Evolutionary conservation across 805 yeast species (phyloP).

Genomic region (Suhomyces prunicola): DNA sequence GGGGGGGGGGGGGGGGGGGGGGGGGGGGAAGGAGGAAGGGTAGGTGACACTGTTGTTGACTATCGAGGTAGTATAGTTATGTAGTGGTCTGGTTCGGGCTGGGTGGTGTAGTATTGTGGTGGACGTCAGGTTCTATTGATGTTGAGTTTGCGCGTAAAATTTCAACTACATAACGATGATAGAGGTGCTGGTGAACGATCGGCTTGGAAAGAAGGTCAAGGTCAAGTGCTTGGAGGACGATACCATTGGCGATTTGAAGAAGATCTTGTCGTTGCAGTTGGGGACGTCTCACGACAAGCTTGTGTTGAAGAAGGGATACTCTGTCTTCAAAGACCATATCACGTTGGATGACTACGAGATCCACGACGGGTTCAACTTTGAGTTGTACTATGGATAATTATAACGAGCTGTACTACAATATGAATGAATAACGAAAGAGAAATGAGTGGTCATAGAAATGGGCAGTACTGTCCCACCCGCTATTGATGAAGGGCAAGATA

Average conservation of each 20-base stretch:
- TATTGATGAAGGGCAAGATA: no score
- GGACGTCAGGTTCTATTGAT: no score
- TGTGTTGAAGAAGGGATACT: conserved; percentile 81
- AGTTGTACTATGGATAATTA: conserved; percentile 71
- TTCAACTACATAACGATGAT: conserved; percentile 24
- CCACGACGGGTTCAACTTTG: conserved; percentile 84
- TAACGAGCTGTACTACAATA: no score
- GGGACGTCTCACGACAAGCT: conserved; percentile 68
- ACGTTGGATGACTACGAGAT: conserved; percentile 92
- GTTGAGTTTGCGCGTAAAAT: background rate
- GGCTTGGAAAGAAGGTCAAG: conserved; percentile 81
- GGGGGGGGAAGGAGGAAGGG: background rate
- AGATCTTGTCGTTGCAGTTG: conserved; percentile 74
- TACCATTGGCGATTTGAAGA: conserved; percentile 86
- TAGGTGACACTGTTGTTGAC: background rate
- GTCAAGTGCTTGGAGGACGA: conserved; percentile 89
- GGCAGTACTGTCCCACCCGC: no score
- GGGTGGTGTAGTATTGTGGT: no score
- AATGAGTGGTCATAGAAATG: no score
- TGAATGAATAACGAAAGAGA: no score
- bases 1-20: no score
- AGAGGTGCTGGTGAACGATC: conserved; percentile 42
- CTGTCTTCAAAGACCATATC: conserved; percentile 83
- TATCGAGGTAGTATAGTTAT: no score
- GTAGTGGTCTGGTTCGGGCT: no score